These are phyloP conservation scores for Fagopyrum tataricum DNA, from an alignment of 148 eudicot genomes.

Conservation along the genomic window DNA sequence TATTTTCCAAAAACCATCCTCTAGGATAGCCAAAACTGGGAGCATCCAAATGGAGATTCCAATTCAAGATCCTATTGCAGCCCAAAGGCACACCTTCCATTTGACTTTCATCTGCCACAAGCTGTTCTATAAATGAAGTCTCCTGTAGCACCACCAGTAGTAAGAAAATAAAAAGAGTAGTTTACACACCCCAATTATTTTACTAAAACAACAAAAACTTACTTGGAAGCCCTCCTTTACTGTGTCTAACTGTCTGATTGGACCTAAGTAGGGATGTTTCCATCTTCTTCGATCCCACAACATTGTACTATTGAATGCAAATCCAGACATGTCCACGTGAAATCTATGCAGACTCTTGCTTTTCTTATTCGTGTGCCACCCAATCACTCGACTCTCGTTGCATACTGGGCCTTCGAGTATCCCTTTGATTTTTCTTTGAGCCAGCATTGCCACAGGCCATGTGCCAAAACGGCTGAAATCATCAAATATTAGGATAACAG, in stretches of 20 bases:
- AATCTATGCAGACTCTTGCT: slow-evolving; percentile 87
- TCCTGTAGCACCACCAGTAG: slow-evolving; percentile 38
- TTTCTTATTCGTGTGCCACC: slow-evolving; percentile 99
- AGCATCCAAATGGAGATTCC: slow-evolving; percentile 96
- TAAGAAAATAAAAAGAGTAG: background rate
- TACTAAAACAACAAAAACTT: slow-evolving; percentile 6
- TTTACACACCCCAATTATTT: background rate
- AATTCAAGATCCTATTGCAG: slow-evolving; percentile 73
- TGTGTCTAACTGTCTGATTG: slow-evolving; percentile 73
- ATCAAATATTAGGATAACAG: slow-evolving; percentile 6
- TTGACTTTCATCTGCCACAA: slow-evolving; percentile 90
- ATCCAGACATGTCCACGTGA: slow-evolving; percentile 98
- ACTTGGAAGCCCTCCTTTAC: slow-evolving; percentile 97
- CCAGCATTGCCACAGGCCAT: slow-evolving; percentile 98
- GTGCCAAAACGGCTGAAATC: slow-evolving; percentile 83
- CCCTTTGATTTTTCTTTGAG: slow-evolving; percentile 78
- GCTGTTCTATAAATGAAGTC: slow-evolving; percentile 87
- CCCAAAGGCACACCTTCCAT: slow-evolving; percentile 68
- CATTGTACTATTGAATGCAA: slow-evolving; percentile 96
- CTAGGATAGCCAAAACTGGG: slow-evolving; percentile 51
- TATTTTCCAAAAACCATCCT: slow-evolving; percentile 72
- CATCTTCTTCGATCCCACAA: slow-evolving; percentile 95
- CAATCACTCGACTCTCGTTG: slow-evolving; percentile 67
- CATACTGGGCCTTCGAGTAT: slow-evolving; percentile 91
- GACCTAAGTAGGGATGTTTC: slow-evolving; percentile 57